Base-by-base conservation (phyloP, 306 rosid genomes). In the Ochetophila trinervis region DNA sequence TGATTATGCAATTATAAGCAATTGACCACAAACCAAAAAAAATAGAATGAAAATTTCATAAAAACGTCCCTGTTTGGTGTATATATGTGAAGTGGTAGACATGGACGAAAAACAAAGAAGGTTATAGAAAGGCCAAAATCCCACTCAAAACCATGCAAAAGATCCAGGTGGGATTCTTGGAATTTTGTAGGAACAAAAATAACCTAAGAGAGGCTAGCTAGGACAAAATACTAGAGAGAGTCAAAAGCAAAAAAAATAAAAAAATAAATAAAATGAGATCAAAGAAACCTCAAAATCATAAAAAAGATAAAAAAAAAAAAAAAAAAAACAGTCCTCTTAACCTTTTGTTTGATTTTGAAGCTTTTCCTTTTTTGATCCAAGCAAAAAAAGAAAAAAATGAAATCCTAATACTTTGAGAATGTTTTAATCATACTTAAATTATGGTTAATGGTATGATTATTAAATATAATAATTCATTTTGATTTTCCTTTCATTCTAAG, bases 81-180 rank as follows among this genome's bases (percentile, higher is more conserved):
- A 18, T 51, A 44, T 72, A 71, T 65, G 64, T 16, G 44, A 40
- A 59, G 62, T 22, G 60, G 18, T 57, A 27, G 67, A n/a, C 3
- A 63, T 63, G 68, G 44, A 63, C n/a, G 50, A 36, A 59, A 20
- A 63, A 74, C 37, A 56, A 73, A 70, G 56, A 53, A 49, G 35
- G 7, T 3, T 40, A 59, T 57, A 62, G 78, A 79, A 81, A 76
- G 74, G 82, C 80, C 85, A 83, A 81, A 74, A 71, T 61, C 36
- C 45, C 78, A 54, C 86, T 80, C 80, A 83, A 79, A 82, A 85
- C 82, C 83, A 82, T 77, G 85, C 85, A 79, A 68, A 65, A 54
- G 64, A 53, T 62, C 56, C 18, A 72, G 62, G 22, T 35, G 63
- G 67, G 74, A 64, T 53, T 53, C 74, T 62, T 67, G 65, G 59